A percentile compares a stretch with the other conserved stretches of the same genome.
phyloP scores from a whole-genome alignment of 805 yeast species.

The Hermanozyma aechmeae region DNA sequence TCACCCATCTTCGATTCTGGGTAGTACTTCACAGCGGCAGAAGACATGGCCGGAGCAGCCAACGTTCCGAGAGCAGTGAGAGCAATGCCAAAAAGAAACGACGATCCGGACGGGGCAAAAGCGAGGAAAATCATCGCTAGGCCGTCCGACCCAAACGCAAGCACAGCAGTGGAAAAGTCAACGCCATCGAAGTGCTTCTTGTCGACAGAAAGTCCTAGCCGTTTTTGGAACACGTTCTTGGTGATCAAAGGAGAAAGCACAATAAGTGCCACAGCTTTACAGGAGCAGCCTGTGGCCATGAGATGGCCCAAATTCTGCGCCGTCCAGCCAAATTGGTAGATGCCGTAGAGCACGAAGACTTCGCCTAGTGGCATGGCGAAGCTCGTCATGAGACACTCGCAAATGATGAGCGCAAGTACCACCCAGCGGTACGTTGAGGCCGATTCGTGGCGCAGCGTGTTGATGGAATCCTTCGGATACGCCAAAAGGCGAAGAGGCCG shows the following conservation, averaged over 20 bases:
- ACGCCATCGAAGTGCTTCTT: slow-evolving; percentile 41
- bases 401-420: slow-evolving; percentile 38
- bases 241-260: slow-evolving; percentile 40
- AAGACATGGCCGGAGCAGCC: slow-evolving; percentile 44
- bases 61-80: slow-evolving; percentile 35
- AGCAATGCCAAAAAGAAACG: slow-evolving; percentile 23
- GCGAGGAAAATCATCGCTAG: slow-evolving; percentile 27
- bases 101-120: slow-evolving; percentile 15
- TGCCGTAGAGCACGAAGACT: slow-evolving; percentile 42
- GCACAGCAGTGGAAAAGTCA: slow-evolving; percentile 32
- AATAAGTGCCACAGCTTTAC: slow-evolving; percentile 41
- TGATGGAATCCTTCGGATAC: slow-evolving; percentile 34
- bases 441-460: slow-evolving; percentile 10
- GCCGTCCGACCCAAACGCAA: slow-evolving; percentile 29
- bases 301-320: slow-evolving; percentile 47
- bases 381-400: slow-evolving; percentile 33
- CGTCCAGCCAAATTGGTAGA: slow-evolving; percentile 44
- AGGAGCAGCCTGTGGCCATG: slow-evolving; percentile 41
- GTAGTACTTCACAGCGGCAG: slow-evolving; percentile 52
- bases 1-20: slow-evolving; percentile 57
- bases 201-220: slow-evolving; percentile 20
- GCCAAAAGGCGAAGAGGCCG: slow-evolving; percentile 47
- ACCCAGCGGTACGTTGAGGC: slow-evolving; percentile 16
- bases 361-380: slow-evolving; percentile 32
- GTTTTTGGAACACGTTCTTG: slow-evolving; percentile 26